These are phyloP conservation scores for Claviceps cyperi DNA, from an alignment of 2,329 filamentous ascomycete species.

Conservation along the genomic window DNA sequence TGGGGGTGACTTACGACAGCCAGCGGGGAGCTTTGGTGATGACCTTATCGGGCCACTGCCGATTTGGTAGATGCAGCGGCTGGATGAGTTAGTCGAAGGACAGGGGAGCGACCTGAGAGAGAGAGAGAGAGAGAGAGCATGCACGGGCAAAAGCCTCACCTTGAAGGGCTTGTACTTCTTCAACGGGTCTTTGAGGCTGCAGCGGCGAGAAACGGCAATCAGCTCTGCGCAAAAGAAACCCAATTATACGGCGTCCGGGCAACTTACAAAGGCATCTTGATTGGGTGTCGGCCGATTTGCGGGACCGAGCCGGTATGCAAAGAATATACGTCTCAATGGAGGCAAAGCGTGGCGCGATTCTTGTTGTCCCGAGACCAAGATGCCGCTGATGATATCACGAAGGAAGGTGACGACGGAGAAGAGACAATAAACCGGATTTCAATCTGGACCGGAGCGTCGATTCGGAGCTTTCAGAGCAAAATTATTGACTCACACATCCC, in stretches of 20 bases:
- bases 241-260: neutral
- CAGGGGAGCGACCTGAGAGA: neutral
- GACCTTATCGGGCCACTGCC: constrained; percentile 72
- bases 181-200: neutral
- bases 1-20: constrained; percentile 31
- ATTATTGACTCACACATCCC: too few species aligned
- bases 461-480: too few species aligned
- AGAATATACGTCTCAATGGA: neutral
- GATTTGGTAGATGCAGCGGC: constrained; percentile 36
- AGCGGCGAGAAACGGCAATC: neutral
- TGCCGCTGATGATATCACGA: too few species aligned
- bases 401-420: too few species aligned
- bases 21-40: constrained; percentile 78
- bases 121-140: neutral
- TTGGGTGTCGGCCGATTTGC: neutral
- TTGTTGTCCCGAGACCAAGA: too few species aligned
- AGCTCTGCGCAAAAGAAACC: neutral
- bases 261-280: neutral
- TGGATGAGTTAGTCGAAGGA: neutral
- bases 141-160: neutral
- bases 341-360: neutral
- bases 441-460: too few species aligned
- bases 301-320: neutral
- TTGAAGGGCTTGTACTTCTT: constrained; percentile 1
- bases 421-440: too few species aligned